Evolutionary conservation across 441 rosid genomes (phyloP), one percentile per base, ranked within the genome.

Genomic region (Viola pubescens): DNA sequence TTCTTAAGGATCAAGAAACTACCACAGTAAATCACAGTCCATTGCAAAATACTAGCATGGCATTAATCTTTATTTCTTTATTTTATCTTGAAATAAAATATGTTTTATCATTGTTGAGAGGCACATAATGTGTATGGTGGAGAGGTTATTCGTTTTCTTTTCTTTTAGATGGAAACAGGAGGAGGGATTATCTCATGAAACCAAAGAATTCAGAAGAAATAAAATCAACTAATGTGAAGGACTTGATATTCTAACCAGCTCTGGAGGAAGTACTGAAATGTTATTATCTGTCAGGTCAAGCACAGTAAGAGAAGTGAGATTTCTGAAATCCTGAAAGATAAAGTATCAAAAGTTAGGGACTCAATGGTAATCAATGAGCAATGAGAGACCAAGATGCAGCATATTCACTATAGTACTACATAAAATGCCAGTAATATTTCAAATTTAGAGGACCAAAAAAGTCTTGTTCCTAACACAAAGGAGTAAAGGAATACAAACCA

Each of bases 261-360:
- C 87, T 45, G 88, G 77, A 12, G 95, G 91, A 62, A 92, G 91
- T 44, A 82, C 70, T n/a, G 95, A 76, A 73, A 92, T 84, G 75
- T 77, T 79, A 75, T 92, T 92, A 89, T 89, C 91, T 52, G 97
- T 84, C 71, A 92, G 60, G 75, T 87, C 89, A 68, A 92, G 80
- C 77, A 81, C 88, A 12, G 82, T 75, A 54, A 92, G 94, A 69
- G 83, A 80, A 53, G 85, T 69, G 58, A 87, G 75, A 70, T 65
- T 75, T 73, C 81, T 84, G 61, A 92, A 53, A 42, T 81, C 86
- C 98, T 92, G 89, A 72, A 71, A 42, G 64, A 43, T 48, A 41
- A 55, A 54, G 44, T 38, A 11, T 54, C 66, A 48, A 44, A 57
- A 3, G 9, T 51, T 37, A 63, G 55, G 64, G 44, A 59, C 9